Conservation (phyloP, 2,329 filamentous ascomycete genomes). For the Cladophialophora immunda region DNA sequence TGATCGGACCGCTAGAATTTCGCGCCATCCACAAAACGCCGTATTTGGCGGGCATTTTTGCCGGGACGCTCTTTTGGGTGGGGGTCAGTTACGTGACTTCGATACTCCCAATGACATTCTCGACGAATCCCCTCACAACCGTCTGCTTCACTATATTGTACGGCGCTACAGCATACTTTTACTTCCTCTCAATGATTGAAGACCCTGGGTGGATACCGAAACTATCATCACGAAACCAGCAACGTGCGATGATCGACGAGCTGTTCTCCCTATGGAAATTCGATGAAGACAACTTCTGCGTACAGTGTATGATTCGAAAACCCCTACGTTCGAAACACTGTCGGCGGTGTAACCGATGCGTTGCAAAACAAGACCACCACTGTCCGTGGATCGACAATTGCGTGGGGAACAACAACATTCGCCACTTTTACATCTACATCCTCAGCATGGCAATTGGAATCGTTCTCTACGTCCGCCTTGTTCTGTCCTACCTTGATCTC, state of each 20-base stretch:
- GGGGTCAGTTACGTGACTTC: slow-evolving; percentile 77
- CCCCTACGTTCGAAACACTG: slow-evolving; percentile 97
- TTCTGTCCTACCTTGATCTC: slow-evolving; percentile 64
- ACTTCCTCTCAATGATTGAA: slow-evolving; percentile 81
- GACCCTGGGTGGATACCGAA: slow-evolving; percentile 96
- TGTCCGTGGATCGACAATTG: slow-evolving; percentile 99
- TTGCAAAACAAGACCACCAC: slow-evolving; percentile 96
- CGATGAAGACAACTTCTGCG: slow-evolving; percentile 93
- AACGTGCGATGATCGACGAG: slow-evolving; percentile 88
- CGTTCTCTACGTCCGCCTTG: slow-evolving; percentile 73
- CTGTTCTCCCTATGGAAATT: slow-evolving; percentile 86
- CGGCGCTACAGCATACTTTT: slow-evolving; percentile 81
- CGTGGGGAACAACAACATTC: slow-evolving; percentile 92
- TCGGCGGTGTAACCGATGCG: slow-evolving; percentile 86
- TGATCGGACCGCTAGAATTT: slow-evolving; percentile 87
- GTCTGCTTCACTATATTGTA: slow-evolving; percentile 74
- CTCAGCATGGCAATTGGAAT: slow-evolving; percentile 80
- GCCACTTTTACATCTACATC: slow-evolving; percentile 93
- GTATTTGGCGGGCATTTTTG: slow-evolving; percentile 93
- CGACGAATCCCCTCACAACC: slow-evolving; percentile 76
- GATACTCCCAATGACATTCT: slow-evolving; percentile 76
- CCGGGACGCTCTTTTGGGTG: slow-evolving; percentile 82
- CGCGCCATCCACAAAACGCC: slow-evolving; percentile 92
- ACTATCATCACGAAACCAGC: slow-evolving; percentile 84
- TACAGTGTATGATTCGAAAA: slow-evolving; percentile 91